Evolutionary conservation across 257 asterid species (phyloP).

Genomic region (Penstemon eatonii): DNA sequence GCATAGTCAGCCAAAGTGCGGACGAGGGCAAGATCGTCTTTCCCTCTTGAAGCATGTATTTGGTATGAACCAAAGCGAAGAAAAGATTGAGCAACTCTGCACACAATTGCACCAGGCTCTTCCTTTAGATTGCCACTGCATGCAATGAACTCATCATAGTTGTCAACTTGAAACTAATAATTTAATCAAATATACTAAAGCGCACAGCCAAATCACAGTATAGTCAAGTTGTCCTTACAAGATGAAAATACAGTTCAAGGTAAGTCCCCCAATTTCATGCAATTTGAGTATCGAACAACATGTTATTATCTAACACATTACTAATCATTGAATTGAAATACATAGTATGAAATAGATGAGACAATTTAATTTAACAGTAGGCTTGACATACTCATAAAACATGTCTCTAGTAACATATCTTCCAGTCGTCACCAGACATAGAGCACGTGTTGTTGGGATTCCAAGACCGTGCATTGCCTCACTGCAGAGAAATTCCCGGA

Average conservation of each 20-base stretch:
- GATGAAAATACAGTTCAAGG: background rate
- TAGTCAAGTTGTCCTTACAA: background rate
- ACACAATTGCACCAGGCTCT: slow-evolving; percentile 95
- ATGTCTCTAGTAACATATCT: slow-evolving; percentile 82
- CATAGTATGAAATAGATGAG: background rate
- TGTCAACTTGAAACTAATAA: background rate
- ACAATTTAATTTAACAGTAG: background rate
- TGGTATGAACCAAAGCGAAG: slow-evolving; percentile 98
- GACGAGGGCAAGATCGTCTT: slow-evolving; percentile 70
- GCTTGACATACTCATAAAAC: slow-evolving; percentile 85
- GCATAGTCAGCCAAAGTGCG: slow-evolving; percentile 83
- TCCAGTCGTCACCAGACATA: slow-evolving; percentile 92
- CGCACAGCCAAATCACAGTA: background rate
- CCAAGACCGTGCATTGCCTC: slow-evolving; percentile 98
- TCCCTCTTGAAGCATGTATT: slow-evolving; percentile 86
- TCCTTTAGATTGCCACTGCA: slow-evolving; percentile 96
- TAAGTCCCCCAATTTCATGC: background rate
- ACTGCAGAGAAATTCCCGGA: slow-evolving; percentile 95
- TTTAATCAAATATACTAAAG: background rate
- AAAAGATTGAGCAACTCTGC: slow-evolving; percentile 93
- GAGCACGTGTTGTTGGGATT: slow-evolving; percentile 95
- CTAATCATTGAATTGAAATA: background rate
- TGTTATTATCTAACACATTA: slow-evolving; percentile 18
- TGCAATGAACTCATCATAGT: slow-evolving; percentile 23
- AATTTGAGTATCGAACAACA: background rate